Percentiles rank a stretch among this genome's conserved stretches.
Evolutionary conservation across 164 flowering plant genomes (phyloP).

Genomic region (Echeveria elegans): DNA sequence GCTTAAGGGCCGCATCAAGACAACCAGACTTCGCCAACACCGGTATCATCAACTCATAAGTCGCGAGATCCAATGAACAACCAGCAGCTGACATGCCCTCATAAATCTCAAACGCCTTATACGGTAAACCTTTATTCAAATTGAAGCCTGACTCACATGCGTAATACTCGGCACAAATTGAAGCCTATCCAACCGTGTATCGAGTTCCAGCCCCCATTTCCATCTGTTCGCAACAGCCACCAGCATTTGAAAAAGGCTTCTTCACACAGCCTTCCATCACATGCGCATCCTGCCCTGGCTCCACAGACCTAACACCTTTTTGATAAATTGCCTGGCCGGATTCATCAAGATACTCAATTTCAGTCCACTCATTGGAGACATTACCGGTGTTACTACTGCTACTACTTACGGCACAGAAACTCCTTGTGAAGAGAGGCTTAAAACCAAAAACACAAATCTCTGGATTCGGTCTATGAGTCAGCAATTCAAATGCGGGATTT

Average conservation of each 20-base stretch:
- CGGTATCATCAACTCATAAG: slow-evolving; percentile 92
- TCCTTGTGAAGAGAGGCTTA: slow-evolving; percentile 11
- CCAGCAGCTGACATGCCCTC: slow-evolving; percentile 65
- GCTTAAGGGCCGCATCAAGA: slow-evolving; percentile 84
- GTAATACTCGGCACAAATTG: slow-evolving; percentile 78
- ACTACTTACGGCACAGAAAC: slow-evolving; percentile 30
- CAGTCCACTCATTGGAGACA: slow-evolving; percentile 53
- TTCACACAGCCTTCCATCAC: slow-evolving; percentile 78
- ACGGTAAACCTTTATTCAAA: slow-evolving; percentile 77
- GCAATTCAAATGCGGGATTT: not conserved
- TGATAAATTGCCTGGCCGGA: slow-evolving; percentile 55
- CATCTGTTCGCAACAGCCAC: slow-evolving; percentile 84
- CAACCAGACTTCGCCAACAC: slow-evolving; percentile 87
- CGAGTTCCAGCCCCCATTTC: slow-evolving; percentile 99
- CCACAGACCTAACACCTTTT: slow-evolving; percentile 76
- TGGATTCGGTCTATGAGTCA: not conserved
- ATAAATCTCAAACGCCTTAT: slow-evolving; percentile 80
- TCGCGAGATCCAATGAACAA: slow-evolving; percentile 58
- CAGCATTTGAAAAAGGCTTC: slow-evolving; percentile 59
- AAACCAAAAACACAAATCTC: slow-evolving; percentile 4
- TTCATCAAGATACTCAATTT: slow-evolving; percentile 79
- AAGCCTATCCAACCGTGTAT: slow-evolving; percentile 73
- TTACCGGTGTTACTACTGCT: slow-evolving; percentile 12
- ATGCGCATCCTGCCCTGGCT: slow-evolving; percentile 82
- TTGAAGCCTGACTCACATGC: slow-evolving; percentile 57